Evolutionary conservation across 495 filamentous ascomycete species (phyloP).

Genomic region (Parathielavia appendiculata): DNA sequence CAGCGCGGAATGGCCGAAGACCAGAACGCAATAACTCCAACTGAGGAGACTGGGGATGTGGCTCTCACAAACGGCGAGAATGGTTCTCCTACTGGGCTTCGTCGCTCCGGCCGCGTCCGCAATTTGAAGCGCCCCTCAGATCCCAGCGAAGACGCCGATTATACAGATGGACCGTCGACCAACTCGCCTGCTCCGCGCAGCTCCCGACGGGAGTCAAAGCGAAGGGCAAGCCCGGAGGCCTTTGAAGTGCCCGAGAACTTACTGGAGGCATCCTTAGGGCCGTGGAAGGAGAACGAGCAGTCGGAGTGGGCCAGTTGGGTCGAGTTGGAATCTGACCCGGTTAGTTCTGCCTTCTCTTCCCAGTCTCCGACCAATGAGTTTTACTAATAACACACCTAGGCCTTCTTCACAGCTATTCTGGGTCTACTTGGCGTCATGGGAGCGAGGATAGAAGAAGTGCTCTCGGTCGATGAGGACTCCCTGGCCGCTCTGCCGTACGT

Average conservation of each 20-base stretch:
- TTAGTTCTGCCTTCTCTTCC: constrained; percentile 35
- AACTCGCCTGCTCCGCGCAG: constrained; percentile 1
- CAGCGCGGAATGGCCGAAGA: background rate
- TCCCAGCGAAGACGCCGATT: constrained; percentile 23
- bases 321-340: constrained; percentile 88
- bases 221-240: constrained; percentile 31
- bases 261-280: constrained; percentile 34
- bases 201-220: constrained; percentile 34
- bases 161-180: background rate
- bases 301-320: constrained; percentile 62
- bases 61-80: background rate
- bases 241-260: constrained; percentile 34
- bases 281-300: constrained; percentile 40
- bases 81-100: constrained; percentile 11
- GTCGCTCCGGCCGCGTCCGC: constrained; percentile 34
- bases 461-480: constrained; percentile 63
- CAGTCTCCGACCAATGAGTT: background rate
- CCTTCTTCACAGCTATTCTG: constrained; percentile 80
- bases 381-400: constrained; percentile 43
- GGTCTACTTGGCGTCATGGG: constrained; percentile 67
- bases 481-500: constrained; percentile 61
- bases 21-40: background rate
- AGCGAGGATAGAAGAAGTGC: constrained; percentile 74
- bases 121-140: constrained; percentile 23
- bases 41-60: background rate